Evolutionary conservation across 768 basidiomycete species (phyloP), one percentile per base, ranked within the genome.

Genomic region (Mycena metata): DNA sequence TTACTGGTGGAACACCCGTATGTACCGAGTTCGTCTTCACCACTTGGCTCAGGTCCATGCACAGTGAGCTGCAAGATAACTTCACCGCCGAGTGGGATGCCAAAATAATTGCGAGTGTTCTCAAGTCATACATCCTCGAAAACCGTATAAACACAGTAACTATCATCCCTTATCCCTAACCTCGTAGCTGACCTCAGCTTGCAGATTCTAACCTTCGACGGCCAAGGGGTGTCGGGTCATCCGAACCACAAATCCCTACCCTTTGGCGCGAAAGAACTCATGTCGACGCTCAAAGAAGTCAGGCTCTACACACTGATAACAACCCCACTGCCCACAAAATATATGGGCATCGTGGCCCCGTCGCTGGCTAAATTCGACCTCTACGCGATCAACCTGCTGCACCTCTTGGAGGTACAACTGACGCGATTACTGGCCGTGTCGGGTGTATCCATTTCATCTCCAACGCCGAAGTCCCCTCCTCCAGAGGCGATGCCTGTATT

Each of bases 141-240:
- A 80, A 91, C 72, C 79, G 84, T 21, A 94, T 94, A 57, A 85
- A 86, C 45, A 87, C 86, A 1, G 95, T 95, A 86, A 15, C 2
- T 15, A 79, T 23, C 43, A 47, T 50, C 60, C 69, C 12, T 63
- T 36, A 58, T 68, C 59, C 43, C 58, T 30, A 39, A 45, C 30
- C 30, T 30, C 45, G 58, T 23, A 3, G 55, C 70, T 45, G 54
- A 50, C 52, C 30, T 59, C 15, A 49, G 35, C n/a, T 55, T 43
- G 5, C 60, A 96, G 95, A 89, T 97, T 52, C 82, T 98, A 54
- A 96, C 95, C 0, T 98, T 97, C 75, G 96, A 98, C 77, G 65
- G 80, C 0, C 71, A 73, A 2, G 96, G 96, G 3, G 81, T 97
- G 16, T 94, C 96, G n/a, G 83, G 82, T 5, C 96, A 97, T 75